Percentiles rank a stretch among this genome's conserved stretches.
These are phyloP conservation scores for Graphilbum ipis-grandicollis DNA, from an alignment of 2,329 filamentous ascomycete genomes.

Conservation along the genomic window DNA sequence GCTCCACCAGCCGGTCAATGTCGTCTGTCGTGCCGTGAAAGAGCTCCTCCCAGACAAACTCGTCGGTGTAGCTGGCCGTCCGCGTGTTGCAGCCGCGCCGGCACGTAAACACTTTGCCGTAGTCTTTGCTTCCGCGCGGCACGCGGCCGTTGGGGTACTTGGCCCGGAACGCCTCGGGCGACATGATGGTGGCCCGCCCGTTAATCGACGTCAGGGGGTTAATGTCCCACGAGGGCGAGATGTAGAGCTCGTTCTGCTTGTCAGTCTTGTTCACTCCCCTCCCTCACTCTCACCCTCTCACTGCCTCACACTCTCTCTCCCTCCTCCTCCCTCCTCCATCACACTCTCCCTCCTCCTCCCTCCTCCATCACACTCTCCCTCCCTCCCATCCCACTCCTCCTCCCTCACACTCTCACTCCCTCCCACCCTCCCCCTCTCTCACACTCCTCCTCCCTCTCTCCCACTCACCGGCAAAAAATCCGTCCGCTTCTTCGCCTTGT, in stretches of 20 bases:
- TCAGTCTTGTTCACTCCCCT: no score
- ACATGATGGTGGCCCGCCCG: slow-evolving; percentile 70
- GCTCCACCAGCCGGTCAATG: slow-evolving; percentile 45
- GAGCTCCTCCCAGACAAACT: slow-evolving; percentile 81
- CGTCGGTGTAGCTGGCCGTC: slow-evolving; percentile 79
- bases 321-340: no score
- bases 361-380: no score
- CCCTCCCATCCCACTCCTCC: no score
- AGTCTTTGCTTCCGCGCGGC: slow-evolving; percentile 53
- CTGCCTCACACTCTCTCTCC: no score
- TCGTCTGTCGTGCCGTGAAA: slow-evolving; percentile 50
- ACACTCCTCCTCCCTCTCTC: no score
- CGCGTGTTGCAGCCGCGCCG: slow-evolving; percentile 76
- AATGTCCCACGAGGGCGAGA: slow-evolving; percentile 71
- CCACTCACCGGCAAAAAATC: slow-evolving; percentile 53
- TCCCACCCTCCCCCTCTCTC: no score
- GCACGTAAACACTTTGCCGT: slow-evolving; percentile 79
- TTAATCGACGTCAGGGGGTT: slow-evolving; percentile 83
- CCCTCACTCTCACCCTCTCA: no score
- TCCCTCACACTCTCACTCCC: no score
- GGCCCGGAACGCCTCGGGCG: slow-evolving; percentile 46
- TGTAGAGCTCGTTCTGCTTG: slow-evolving; percentile 72
- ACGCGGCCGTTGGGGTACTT: slow-evolving; percentile 61
- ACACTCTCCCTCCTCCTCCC: no score
- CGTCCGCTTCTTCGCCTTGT: slow-evolving; percentile 61